phyloP scores from a whole-genome alignment of 1,139 yeast genomes.

The Scheffersomyces titani region DNA sequence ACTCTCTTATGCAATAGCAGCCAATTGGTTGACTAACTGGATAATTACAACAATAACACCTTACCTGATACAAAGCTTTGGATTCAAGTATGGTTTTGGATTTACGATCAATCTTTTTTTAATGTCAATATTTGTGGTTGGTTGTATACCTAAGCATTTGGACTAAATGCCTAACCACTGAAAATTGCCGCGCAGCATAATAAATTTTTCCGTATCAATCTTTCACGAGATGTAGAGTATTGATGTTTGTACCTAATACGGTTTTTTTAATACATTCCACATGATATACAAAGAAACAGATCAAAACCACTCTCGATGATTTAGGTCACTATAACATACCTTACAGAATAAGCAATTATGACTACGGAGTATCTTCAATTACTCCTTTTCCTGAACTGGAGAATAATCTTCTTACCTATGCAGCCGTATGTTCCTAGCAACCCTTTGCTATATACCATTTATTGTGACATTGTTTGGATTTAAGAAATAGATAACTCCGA shows the following conservation, averaged over 20 bases:
- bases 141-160: conserved; percentile 1
- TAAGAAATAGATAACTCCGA: neutral
- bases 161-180: neutral
- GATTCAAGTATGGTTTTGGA: conserved; percentile 20
- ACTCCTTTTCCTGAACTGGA: too few species aligned
- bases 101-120: conserved; percentile 19
- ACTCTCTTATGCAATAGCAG: conserved; percentile 22
- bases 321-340: too few species aligned
- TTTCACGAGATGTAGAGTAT: neutral
- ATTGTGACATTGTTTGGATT: neutral
- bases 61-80: conserved; percentile 16
- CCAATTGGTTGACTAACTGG: conserved; percentile 28
- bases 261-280: neutral
- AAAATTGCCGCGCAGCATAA: neutral
- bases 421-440: too few species aligned
- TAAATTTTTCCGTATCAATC: too few species aligned
- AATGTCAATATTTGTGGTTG: conserved; percentile 16
- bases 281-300: too few species aligned
- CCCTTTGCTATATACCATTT: neutral
- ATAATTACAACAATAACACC: conserved; percentile 27
- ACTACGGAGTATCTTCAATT: too few species aligned
- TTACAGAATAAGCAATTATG: too few species aligned
- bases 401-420: too few species aligned
- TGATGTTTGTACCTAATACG: neutral
- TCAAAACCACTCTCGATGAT: too few species aligned